Evolutionary conservation across 2,329 filamentous ascomycete species (phyloP).

Genomic region (Conoideocrella luteorostrata): DNA sequence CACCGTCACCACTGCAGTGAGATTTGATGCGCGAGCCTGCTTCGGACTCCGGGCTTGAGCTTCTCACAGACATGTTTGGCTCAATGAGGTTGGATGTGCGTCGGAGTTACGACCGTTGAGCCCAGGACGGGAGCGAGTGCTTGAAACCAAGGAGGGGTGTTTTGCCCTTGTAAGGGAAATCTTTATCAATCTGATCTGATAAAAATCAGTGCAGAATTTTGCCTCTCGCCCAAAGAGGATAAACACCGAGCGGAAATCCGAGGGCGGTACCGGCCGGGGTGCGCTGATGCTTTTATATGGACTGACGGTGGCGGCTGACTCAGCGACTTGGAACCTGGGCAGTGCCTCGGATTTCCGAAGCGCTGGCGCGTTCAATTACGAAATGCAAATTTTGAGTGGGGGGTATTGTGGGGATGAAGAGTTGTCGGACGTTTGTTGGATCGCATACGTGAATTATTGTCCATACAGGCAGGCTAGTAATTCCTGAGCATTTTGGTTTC

Average conservation of each 20-base stretch:
- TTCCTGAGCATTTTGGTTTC: neutral
- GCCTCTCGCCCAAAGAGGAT: constrained; percentile 8
- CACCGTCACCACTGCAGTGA: too few relatives aligned
- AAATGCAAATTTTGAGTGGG: too few relatives aligned
- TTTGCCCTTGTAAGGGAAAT: constrained; percentile 21
- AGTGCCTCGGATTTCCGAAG: constrained; percentile 7
- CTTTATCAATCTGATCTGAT: constrained; percentile 38
- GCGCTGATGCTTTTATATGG: neutral
- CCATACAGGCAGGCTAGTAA: neutral
- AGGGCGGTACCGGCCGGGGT: constrained; percentile 6
- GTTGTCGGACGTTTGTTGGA: too few relatives aligned
- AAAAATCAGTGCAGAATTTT: constrained; percentile 22
- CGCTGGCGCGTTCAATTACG: too few relatives aligned
- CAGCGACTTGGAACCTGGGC: neutral
- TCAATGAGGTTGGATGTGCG: constrained; percentile 11
- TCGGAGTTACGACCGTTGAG: constrained; percentile 30
- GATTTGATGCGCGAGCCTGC: constrained; percentile 19
- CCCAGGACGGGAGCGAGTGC: constrained; percentile 7
- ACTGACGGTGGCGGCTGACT: neutral
- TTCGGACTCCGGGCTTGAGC: constrained; percentile 33
- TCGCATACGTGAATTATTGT: neutral
- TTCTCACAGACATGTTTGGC: constrained; percentile 24
- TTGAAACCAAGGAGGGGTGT: constrained; percentile 14
- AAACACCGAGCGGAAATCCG: constrained; percentile 28
- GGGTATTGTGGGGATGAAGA: too few relatives aligned